These are phyloP conservation scores for Hirsutella thompsonii DNA, from an alignment of 2,329 filamentous ascomycete species.

Conservation along the genomic window DNA sequence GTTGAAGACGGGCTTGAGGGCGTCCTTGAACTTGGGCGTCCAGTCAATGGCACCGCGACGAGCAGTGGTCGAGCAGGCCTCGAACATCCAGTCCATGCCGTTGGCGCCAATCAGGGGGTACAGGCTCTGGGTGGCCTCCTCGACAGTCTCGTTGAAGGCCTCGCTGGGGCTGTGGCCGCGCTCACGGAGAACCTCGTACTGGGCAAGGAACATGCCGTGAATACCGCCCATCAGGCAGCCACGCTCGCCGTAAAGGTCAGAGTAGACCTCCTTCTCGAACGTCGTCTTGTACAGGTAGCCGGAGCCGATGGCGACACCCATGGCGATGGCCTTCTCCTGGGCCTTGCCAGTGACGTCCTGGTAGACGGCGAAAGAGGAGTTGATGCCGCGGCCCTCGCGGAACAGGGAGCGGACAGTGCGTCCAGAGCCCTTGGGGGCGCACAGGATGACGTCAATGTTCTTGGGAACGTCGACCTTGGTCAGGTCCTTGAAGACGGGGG, in stretches of 20 bases:
- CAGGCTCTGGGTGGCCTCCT: constrained; percentile 96
- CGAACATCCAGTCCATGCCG: constrained; percentile 99
- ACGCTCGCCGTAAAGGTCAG: constrained; percentile 98
- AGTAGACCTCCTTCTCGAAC: constrained; percentile 99
- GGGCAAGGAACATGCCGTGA: constrained; percentile 99
- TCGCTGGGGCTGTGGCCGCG: constrained; percentile 93
- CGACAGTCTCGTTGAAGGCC: constrained; percentile 99
- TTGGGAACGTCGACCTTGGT: constrained; percentile 96
- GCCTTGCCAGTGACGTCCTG: constrained; percentile 97
- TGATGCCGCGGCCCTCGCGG: constrained; percentile 98
- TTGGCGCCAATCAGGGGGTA: constrained; percentile 96
- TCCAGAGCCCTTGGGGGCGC: constrained; percentile 97
- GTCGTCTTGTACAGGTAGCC: constrained; percentile 99
- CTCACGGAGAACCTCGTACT: constrained; percentile 99
- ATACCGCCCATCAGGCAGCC: constrained; percentile 99
- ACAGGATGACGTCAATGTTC: constrained; percentile 98
- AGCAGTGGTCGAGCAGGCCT: constrained; percentile 96
- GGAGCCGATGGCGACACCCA: constrained; percentile 92
- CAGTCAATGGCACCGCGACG: constrained; percentile 98
- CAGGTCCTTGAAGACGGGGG: constrained; percentile 97
- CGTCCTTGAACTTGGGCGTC: constrained; percentile 94
- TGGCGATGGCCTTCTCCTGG: constrained; percentile 92
- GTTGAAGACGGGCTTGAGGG: constrained; percentile 98
- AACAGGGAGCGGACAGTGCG: constrained; percentile 97
- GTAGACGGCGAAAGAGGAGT: constrained; percentile 96